Evolutionary conservation across 306 rosid genomes (phyloP).

Genomic region (Styphnolobium japonicum): DNA sequence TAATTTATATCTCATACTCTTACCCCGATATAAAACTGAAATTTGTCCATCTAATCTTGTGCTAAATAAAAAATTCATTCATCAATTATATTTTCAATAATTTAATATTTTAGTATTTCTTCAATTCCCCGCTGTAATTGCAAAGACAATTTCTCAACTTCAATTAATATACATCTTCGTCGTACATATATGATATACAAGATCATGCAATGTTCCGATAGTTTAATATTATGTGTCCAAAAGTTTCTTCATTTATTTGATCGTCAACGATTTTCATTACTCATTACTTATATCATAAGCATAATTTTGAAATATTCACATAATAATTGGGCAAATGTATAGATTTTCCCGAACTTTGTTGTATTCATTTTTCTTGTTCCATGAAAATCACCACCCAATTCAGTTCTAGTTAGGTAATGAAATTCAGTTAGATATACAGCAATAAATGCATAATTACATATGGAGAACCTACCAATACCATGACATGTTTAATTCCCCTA

Average conservation of each 20-base stretch:
- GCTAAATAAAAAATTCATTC: not conserved
- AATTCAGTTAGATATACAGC: not conserved
- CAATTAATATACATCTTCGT: too few relatives aligned
- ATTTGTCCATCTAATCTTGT: not conserved
- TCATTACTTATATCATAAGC: too few relatives aligned
- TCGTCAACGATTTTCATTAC: too few relatives aligned
- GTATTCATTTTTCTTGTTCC: too few relatives aligned
- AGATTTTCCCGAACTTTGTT: not conserved
- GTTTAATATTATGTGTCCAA: too few relatives aligned
- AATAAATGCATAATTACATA: not conserved
- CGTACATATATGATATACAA: too few relatives aligned
- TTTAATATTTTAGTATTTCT: not conserved
- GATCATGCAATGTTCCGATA: too few relatives aligned
- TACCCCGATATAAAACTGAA: not conserved
- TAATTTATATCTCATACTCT: not conserved
- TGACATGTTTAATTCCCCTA: not conserved
- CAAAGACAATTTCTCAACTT: too few relatives aligned
- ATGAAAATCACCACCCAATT: not conserved
- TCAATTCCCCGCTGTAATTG: too few relatives aligned
- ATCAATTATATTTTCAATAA: conserved; percentile 4
- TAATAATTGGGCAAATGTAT: too few relatives aligned
- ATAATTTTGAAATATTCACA: too few relatives aligned
- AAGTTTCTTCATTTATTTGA: too few relatives aligned
- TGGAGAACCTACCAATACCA: not conserved
- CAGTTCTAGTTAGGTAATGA: not conserved